Percentiles rank a stretch among this genome's conserved stretches.
phyloP scores from a whole-genome alignment of 73 alveolate genomes.

The Paramecium octaurelia region DNA sequence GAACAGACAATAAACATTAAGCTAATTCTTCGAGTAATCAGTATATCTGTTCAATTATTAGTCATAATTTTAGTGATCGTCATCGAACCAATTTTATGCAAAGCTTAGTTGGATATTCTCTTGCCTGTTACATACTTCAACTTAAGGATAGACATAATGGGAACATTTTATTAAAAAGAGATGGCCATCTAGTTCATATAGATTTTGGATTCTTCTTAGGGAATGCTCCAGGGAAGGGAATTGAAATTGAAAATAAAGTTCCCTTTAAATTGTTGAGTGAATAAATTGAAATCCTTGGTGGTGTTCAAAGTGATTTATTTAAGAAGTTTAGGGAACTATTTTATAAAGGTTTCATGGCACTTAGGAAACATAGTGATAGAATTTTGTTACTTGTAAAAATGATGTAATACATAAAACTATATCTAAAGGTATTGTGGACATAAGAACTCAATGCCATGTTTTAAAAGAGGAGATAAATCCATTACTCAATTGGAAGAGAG shows the following conservation, averaged over 20 bases:
- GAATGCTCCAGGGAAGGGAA: constrained; percentile 93
- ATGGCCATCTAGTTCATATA: constrained; percentile 93
- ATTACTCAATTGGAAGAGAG: constrained; percentile 81
- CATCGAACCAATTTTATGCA: constrained; percentile 66
- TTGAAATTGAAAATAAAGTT: constrained; percentile 89
- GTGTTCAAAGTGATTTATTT: constrained; percentile 63
- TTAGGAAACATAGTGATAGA: constrained; percentile 82
- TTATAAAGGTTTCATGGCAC: constrained; percentile 57
- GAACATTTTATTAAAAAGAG: constrained; percentile 85
- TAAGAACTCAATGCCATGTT: constrained; percentile 88
- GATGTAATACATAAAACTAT: constrained; percentile 73
- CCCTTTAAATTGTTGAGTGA: constrained; percentile 95
- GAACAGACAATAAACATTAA: constrained; percentile 37
- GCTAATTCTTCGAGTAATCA: constrained; percentile 64
- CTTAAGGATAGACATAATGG: constrained; percentile 97
- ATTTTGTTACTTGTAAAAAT: constrained; percentile 87
- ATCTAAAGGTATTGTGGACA: constrained; percentile 59
- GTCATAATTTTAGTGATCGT: constrained; percentile 59
- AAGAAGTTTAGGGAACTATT: constrained; percentile 46
- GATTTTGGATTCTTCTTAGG: constrained; percentile 95
- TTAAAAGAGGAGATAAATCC: constrained; percentile 84
- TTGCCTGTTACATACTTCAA: constrained; percentile 90
- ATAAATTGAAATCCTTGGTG: constrained; percentile 90
- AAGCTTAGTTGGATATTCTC: constrained; percentile 73
- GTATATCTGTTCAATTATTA: constrained; percentile 65